These are phyloP conservation scores for Mycena latifolia DNA, from an alignment of 768 basidiomycete species.

Conservation along the genomic window DNA sequence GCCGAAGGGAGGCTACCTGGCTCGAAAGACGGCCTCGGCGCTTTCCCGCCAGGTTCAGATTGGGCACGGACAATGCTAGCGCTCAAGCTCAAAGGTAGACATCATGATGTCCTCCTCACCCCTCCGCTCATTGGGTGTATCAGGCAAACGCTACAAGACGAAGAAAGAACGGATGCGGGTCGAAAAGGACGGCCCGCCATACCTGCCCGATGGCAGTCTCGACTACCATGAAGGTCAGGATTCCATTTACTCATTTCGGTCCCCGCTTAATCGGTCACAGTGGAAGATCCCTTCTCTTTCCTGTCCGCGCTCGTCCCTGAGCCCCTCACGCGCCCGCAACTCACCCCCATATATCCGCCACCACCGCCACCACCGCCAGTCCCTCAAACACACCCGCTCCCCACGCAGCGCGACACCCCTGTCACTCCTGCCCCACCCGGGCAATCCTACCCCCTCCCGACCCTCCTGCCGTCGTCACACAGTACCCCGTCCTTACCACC, in stretches of 20 bases:
- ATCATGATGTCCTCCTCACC: neutral
- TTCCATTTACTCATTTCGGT: neutral
- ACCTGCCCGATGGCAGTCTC: conserved; percentile 80
- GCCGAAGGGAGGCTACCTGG: conserved; percentile 81
- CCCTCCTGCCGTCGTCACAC: conserved; percentile 28
- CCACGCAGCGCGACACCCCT: conserved; percentile 42
- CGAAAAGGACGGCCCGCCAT: conserved; percentile 82
- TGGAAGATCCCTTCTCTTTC: conserved; percentile 84
- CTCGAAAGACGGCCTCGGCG: conserved; percentile 79
- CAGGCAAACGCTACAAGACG: conserved; percentile 83
- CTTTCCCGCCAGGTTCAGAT: conserved; percentile 77
- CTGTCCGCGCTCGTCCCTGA: conserved; percentile 75
- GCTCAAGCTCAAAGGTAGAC: conserved; percentile 79
- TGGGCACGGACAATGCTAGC: conserved; percentile 81
- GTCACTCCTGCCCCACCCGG: conserved; percentile 23
- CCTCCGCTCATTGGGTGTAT: neutral
- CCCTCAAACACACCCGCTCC: conserved; percentile 39
- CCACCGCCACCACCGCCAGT: conserved; percentile 1
- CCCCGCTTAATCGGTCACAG: conserved; percentile 48
- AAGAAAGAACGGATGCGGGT: conserved; percentile 86
- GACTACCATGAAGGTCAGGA: conserved; percentile 77
- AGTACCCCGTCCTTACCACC: conserved; percentile 7
- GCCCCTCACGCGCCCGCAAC: conserved; percentile 62
- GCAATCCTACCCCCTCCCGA: conserved; percentile 38
- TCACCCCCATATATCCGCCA: conserved; percentile 68